Percentiles rank a stretch among this genome's conserved stretches.
Conservation (phyloP, 164 flowering plant genomes). For the Liquidambar formosana region DNA sequence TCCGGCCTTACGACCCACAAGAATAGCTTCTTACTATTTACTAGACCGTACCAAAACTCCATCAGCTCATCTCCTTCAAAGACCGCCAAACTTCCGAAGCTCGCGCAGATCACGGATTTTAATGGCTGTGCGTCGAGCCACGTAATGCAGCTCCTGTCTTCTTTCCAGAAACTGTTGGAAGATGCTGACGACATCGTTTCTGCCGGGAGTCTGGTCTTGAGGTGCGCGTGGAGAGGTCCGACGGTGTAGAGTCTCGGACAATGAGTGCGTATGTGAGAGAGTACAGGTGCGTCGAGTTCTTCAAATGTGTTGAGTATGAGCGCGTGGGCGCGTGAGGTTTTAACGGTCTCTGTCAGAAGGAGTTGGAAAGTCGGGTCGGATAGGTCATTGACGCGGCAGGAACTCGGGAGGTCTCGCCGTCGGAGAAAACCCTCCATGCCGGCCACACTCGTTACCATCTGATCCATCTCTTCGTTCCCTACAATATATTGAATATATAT, state of each 20-base stretch:
- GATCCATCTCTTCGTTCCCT: constrained; percentile 43
- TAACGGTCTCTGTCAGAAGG: too few relatives aligned
- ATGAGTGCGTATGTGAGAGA: constrained; percentile 21
- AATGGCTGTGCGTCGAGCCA: constrained; percentile 50
- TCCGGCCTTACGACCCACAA: constrained; percentile 52
- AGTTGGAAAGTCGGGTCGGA: too few relatives aligned
- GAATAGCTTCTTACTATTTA: constrained; percentile 36
- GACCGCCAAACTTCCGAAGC: constrained; percentile 31
- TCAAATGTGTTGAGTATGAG: constrained; percentile 35
- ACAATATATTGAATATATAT: too few relatives aligned
- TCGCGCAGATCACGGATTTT: constrained; percentile 56
- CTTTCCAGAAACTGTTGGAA: constrained; percentile 29
- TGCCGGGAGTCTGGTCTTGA: constrained; percentile 2
- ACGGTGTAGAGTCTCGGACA: constrained; percentile 35
- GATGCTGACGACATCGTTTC: neutral
- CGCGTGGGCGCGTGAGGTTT: constrained; percentile 11
- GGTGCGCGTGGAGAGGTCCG: constrained; percentile 47
- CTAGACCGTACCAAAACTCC: constrained; percentile 58
- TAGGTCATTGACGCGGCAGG: too few relatives aligned
- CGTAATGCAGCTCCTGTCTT: constrained; percentile 43
- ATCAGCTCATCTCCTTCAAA: constrained; percentile 23
- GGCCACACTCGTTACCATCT: constrained; percentile 19
- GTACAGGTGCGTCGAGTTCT: constrained; percentile 24
- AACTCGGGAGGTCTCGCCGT: constrained; percentile 40
- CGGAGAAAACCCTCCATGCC: constrained; percentile 44